Evolutionary conservation across 1,139 yeast genomes (phyloP).

Genomic region (Blastobotrys aristatus): DNA sequence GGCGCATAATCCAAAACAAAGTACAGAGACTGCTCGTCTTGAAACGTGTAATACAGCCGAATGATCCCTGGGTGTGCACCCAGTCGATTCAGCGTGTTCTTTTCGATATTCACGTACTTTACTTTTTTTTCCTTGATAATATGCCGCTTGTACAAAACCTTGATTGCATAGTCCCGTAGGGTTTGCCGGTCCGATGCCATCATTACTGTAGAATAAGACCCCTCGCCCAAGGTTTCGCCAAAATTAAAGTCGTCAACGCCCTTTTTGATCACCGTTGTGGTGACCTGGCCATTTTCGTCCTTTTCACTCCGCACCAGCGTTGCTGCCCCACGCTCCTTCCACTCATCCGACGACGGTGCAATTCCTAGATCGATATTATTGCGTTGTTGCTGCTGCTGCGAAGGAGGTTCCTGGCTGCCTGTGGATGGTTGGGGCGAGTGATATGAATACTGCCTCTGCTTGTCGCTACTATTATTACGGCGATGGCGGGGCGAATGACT

Average conservation of each 20-base stretch:
- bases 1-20: slow-evolving; percentile 92
- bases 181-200: slow-evolving; percentile 77
- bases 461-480: too few relatives aligned
- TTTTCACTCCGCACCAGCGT: slow-evolving; percentile 42
- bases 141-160: slow-evolving; percentile 86
- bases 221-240: slow-evolving; percentile 87
- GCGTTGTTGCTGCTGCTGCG: neutral
- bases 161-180: slow-evolving; percentile 77
- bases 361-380: slow-evolving; percentile 5
- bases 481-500: too few relatives aligned
- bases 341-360: slow-evolving; percentile 25
- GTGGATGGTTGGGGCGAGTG: neutral
- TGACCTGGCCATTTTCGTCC: slow-evolving; percentile 44
- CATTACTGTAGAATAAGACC: slow-evolving; percentile 91
- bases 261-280: slow-evolving; percentile 43
- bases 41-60: slow-evolving; percentile 86
- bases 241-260: slow-evolving; percentile 81
- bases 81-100: slow-evolving; percentile 79
- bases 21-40: slow-evolving; percentile 80
- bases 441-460: neutral
- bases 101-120: slow-evolving; percentile 93
- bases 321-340: slow-evolving; percentile 49
- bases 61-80: slow-evolving; percentile 87
- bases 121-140: slow-evolving; percentile 93
- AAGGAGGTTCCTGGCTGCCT: neutral